Base-by-base conservation (phyloP, 768 basidiomycete genomes). In the Rhodotorula paludigena region DNA sequence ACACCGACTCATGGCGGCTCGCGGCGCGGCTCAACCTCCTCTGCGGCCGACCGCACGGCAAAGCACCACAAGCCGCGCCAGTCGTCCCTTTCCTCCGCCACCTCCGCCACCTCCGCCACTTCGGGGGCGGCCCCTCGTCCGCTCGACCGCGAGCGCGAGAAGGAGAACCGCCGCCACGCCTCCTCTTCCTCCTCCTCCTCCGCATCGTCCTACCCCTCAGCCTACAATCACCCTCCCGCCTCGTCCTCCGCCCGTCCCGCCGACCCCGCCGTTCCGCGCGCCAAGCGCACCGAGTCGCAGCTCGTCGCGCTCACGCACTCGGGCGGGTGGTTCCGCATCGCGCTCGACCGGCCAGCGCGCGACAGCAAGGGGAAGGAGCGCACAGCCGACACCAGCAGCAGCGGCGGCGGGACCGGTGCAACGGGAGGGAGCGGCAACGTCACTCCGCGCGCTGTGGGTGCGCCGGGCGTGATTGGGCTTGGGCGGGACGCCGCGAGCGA, bases 241-340 rank as follows among this genome's bases (percentile, higher is more conserved):
- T 16, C 33, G 18, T 32, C 52, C 35, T 36, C 36, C 20, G 7
- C 11, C 7, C n/a, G 41, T 20, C 3, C 48, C 9, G 16, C 30
- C 25, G 36, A 45, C 25, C 21, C 52, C n/a, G 21, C 42, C 32
- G 21, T n/a, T n/a, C 38, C 3, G 28, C 47, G n/a, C 10, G n/a
- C 20, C 56, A 39, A 42, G 51, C 55, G 48, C 35, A 57, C 32
- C 32, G 86, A 91, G 71, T 83, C 87, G 74, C 89, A 92, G 74
- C 83, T 96, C 28, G 80, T 94, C 65, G 90, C 89, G 9, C 78
- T 94, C 68, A 94, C 92, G 0, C 92, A 86, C 74, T 84, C 86
- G 1, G 91, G 92, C n/a, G 89, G 90, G 2, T 94, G 92, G 92
- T 94, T 91, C 79, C 84, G 90, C 14, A 81, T 93, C 18, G 83